A percentile compares a stretch with the other conserved stretches of the same genome.
phyloP scores from a whole-genome alignment of 805 yeast genomes.

The Candida sonorensis region DNA sequence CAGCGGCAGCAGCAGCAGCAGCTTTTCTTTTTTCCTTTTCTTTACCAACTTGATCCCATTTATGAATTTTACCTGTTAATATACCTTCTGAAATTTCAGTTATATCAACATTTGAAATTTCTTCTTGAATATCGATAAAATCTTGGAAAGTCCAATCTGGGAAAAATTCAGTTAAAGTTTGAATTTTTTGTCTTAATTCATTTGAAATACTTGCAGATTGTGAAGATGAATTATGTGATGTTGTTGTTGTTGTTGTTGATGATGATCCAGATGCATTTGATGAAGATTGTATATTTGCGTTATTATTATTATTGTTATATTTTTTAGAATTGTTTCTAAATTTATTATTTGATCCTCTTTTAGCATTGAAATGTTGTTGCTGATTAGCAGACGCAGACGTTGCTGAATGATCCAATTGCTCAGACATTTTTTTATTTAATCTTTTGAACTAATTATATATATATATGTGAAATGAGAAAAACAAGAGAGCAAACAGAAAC shows the following conservation, averaged over 20 bases:
- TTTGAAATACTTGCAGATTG: conserved; percentile 10
- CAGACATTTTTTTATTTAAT: conserved; percentile 26
- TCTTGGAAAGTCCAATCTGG: conserved; percentile 94
- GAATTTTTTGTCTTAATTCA: conserved; percentile 33
- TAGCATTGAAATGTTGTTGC: too few species aligned
- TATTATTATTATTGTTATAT: too few species aligned
- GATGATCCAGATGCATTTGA: conserved; percentile 4
- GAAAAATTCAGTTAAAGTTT: conserved; percentile 73
- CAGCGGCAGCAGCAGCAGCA: too few species aligned
- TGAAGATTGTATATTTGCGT: too few species aligned
- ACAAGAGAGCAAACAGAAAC: not conserved
- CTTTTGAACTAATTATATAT: too few species aligned
- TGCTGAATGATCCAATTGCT: conserved; percentile 25
- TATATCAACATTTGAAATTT: conserved; percentile 57
- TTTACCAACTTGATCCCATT: conserved; percentile 90
- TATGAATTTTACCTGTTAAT: conserved; percentile 81
- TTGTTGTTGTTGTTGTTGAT: too few species aligned
- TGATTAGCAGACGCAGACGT: too few species aligned
- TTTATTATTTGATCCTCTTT: conserved; percentile 19
- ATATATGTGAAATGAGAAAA: conserved; percentile 2
- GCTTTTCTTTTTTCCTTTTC: conserved; percentile 55
- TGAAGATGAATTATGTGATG: conserved; percentile 18
- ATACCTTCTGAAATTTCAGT: conserved; percentile 81
- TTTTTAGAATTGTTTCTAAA: conserved; percentile 43
- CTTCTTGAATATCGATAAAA: conserved; percentile 65